A percentile compares a stretch with the other conserved stretches of the same genome.
These are phyloP conservation scores for Dryadomyces quercivorus DNA, from an alignment of 2,329 filamentous ascomycete species.

Conservation along the genomic window DNA sequence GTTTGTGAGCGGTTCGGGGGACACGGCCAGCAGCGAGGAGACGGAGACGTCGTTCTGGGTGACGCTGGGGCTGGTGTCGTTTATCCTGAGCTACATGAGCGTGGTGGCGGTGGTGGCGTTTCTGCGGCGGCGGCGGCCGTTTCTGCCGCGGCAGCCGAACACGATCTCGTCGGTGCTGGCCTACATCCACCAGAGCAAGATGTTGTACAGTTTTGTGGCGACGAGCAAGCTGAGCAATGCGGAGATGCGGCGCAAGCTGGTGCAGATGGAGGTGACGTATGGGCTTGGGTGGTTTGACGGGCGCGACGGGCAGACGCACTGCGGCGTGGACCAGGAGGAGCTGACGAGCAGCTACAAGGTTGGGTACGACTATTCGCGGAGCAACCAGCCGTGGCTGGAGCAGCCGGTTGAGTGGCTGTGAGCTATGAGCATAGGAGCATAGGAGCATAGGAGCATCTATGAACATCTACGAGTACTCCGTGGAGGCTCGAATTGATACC, in stretches of 20 bases:
- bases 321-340: slow-evolving; percentile 68
- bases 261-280: slow-evolving; percentile 43
- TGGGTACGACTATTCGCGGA: slow-evolving; percentile 37
- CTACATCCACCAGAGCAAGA: slow-evolving; percentile 70
- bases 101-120: slow-evolving; percentile 49
- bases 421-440: too few relatives aligned
- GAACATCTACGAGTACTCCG: too few relatives aligned
- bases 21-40: slow-evolving; percentile 41
- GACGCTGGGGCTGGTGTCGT: slow-evolving; percentile 46
- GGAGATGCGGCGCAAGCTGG: slow-evolving; percentile 50
- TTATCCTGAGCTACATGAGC: slow-evolving; percentile 55
- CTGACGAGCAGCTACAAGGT: slow-evolving; percentile 53
- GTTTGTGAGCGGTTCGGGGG: slow-evolving; percentile 23
- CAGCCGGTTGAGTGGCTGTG: slow-evolving; percentile 24
- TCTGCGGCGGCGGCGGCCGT: slow-evolving; percentile 50
- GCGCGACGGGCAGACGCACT: slow-evolving; percentile 60
- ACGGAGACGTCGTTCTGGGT: slow-evolving; percentile 53
- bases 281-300: slow-evolving; percentile 68
- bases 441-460: too few relatives aligned
- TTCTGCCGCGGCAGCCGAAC: slow-evolving; percentile 65
- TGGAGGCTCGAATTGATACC: too few relatives aligned
- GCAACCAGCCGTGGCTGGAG: slow-evolving; percentile 39
- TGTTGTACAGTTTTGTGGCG: slow-evolving; percentile 64
- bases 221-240: slow-evolving; percentile 50
- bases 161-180: slow-evolving; percentile 66